These are phyloP conservation scores for Sclerotinia spermophila DNA, from an alignment of 2,329 filamentous ascomycete genomes.

Conservation along the genomic window DNA sequence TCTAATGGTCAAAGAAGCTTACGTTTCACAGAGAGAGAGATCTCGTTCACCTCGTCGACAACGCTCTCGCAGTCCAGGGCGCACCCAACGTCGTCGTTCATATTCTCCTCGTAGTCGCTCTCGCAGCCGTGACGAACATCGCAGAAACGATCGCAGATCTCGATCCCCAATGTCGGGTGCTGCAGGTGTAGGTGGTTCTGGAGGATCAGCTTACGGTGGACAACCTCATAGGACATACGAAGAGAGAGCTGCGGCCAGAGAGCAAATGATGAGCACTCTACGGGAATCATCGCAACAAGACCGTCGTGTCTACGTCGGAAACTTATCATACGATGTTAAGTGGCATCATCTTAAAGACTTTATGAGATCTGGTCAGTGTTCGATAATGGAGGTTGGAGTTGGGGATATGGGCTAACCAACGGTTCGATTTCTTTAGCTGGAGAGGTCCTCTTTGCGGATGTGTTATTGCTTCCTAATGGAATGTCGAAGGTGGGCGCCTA, in stretches of 20 bases:
- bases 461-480: constrained; percentile 99
- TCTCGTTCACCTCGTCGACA: constrained; percentile 83
- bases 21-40: constrained; percentile 69
- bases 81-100: constrained; percentile 65
- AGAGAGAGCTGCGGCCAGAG: constrained; percentile 77
- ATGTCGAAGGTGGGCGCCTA: constrained; percentile 99
- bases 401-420: constrained; percentile 41
- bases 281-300: constrained; percentile 96
- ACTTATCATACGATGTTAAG: constrained; percentile 98
- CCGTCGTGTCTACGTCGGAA: constrained; percentile 98
- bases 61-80: constrained; percentile 50
- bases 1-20: constrained; percentile 34
- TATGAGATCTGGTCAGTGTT: constrained; percentile 91
- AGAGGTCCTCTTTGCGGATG: constrained; percentile 99
- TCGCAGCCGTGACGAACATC: constrained; percentile 73
- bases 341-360: constrained; percentile 99
- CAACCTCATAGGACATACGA: constrained; percentile 75
- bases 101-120: constrained; percentile 78
- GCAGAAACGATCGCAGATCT: constrained; percentile 70
- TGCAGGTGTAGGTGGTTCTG: constrained; percentile 62
- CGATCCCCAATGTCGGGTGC: constrained; percentile 80
- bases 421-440: constrained; percentile 62
- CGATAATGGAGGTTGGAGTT: constrained; percentile 24
- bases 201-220: constrained; percentile 62
- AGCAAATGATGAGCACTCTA: constrained; percentile 94